Evolutionary conservation across 148 eudicot genomes (phyloP).

Genomic region (Amaranthus cruentus): DNA sequence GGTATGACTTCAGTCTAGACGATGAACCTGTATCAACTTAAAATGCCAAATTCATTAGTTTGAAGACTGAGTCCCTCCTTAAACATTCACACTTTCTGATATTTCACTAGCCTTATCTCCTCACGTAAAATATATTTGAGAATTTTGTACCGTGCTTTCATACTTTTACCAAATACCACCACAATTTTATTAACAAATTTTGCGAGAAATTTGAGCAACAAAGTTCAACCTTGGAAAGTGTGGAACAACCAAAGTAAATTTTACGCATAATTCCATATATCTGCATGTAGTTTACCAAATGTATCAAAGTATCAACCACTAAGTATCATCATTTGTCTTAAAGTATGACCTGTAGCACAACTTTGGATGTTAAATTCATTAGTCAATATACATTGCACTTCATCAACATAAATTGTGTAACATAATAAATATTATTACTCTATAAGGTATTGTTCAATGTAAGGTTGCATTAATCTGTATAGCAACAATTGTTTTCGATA

Average conservation of each 20-base stretch:
- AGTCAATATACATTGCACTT: conserved; percentile 40
- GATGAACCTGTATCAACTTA: conserved; percentile 26
- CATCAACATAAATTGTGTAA: conserved; percentile 22
- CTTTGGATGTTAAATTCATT: conserved; percentile 54
- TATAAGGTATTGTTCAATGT: conserved; percentile 17
- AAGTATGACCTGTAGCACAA: conserved; percentile 65
- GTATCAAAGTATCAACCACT: conserved; percentile 34
- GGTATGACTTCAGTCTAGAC: conserved; percentile 9
- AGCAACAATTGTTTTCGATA: conserved; percentile 44
- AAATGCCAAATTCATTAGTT: conserved; percentile 23
- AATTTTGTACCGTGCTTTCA: no score
- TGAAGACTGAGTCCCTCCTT: conserved; percentile 9
- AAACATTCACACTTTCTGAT: not conserved
- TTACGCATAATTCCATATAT: conserved; percentile 10
- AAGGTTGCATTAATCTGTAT: conserved; percentile 6
- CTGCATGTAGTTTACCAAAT: conserved; percentile 1
- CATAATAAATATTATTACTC: conserved; percentile 22
- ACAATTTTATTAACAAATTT: not conserved
- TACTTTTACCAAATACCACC: no score
- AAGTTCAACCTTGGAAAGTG: not conserved
- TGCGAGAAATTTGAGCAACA: conserved; percentile 1
- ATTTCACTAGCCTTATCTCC: no score
- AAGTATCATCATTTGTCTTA: conserved; percentile 35
- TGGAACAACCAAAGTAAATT: not conserved
- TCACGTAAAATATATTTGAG: no score